Base-by-base conservation (phyloP, 345 rosid genomes). In the Populus euphratica region DNA sequence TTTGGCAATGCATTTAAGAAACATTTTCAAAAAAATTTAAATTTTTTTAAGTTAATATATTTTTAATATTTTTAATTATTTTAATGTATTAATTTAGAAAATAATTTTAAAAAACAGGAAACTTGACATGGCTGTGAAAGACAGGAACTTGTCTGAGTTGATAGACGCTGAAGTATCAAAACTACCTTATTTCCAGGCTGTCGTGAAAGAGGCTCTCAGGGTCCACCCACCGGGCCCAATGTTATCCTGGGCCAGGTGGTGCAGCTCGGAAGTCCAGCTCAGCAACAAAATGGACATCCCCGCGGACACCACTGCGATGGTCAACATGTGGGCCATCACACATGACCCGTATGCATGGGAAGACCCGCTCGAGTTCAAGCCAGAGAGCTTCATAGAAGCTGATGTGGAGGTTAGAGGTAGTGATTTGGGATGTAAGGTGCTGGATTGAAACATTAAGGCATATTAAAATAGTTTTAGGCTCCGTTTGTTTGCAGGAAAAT, bases 261-360 rank as follows among this genome's bases (percentile, higher is more conserved):
- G 97, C 83, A 94, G 90, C 8, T 88, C 97, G 4, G 97, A 93
- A 76, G 91, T 94, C 75, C 84, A 84, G 70, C 95, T 91, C 70
- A 85, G 89, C 79, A 94, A 94, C 81, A 95, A 94, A 47, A 88
- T 92, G 93, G 59, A 88, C 56, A 43, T 94, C 25, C 98, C 98
- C 2, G 85, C 89, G 71, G 83, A 87, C 44, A 94, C 98, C 5
- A 93, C 95, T 0, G 97, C 98, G 0, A 92, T 94, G 97, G 90
- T 92, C 75, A 94, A 94, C 90, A 94, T 92, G 97, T 94, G 98
- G 98, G 98, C 98, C 66, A 94, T 94, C 54, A 84, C 95, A 1
- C 97, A 90, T 74, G 97, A 92, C 80, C 85, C 89, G 0, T 31
- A 18, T 6, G 86, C 90, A 47, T 94, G 98, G 98, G 78, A 73